A percentile compares a stretch with the other conserved stretches of the same genome.
phyloP scores from a whole-genome alignment of 2,329 filamentous ascomycete species.

The Blastomyces gilchristii region DNA sequence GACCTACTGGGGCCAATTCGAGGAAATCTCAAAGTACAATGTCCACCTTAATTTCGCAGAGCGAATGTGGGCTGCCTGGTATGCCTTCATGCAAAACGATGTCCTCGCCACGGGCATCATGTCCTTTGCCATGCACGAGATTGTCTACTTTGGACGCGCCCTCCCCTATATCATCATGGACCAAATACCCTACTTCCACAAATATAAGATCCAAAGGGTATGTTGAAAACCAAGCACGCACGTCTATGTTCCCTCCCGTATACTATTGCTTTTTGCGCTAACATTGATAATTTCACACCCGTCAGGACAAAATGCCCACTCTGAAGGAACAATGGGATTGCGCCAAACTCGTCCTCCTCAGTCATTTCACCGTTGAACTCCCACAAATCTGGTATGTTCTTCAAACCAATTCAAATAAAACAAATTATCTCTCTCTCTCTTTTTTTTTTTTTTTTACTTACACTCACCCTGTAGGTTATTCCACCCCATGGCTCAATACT shows the following conservation, averaged over 20 bases:
- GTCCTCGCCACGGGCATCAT: constrained; percentile 92
- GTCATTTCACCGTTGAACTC: constrained; percentile 94
- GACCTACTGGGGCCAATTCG: constrained; percentile 57
- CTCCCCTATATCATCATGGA: constrained; percentile 92
- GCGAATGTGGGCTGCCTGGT: constrained; percentile 91
- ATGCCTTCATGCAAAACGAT: constrained; percentile 97
- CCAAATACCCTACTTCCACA: constrained; percentile 72
- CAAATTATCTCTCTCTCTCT: neutral
- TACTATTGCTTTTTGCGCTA: constrained; percentile 10
- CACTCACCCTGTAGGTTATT: constrained; percentile 52
- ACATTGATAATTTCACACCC: constrained; percentile 1
- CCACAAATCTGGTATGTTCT: constrained; percentile 74
- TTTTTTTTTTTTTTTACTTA: neutral
- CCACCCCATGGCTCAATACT: constrained; percentile 89
- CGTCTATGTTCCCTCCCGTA: neutral
- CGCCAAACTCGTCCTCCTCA: constrained; percentile 81
- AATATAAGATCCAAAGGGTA: constrained; percentile 89
- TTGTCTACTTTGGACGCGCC: constrained; percentile 85
- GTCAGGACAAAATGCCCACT: constrained; percentile 74
- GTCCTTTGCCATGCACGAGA: constrained; percentile 92
- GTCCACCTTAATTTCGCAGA: constrained; percentile 78
- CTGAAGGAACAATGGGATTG: constrained; percentile 89
- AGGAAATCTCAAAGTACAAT: constrained; percentile 61
- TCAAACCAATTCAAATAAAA: constrained; percentile 6
- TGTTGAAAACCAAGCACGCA: constrained; percentile 23